phyloP scores from a whole-genome alignment of 2,329 filamentous ascomycete species.

The Diplodia seriata region DNA sequence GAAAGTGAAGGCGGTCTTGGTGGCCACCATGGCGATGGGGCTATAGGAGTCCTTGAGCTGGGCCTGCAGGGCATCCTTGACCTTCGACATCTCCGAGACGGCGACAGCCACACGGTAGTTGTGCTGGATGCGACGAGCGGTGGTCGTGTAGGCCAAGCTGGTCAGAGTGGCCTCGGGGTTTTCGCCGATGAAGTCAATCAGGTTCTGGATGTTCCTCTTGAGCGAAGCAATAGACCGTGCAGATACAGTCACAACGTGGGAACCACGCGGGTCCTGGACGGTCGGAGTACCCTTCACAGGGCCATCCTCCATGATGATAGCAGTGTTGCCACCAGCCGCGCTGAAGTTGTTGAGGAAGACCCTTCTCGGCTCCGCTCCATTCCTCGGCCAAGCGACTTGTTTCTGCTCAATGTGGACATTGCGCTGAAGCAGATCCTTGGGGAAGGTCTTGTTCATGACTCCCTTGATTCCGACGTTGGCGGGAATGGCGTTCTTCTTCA shows the following conservation, averaged over 20 bases:
- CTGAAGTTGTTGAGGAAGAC: constrained; percentile 63
- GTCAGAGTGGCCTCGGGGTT: constrained; percentile 54
- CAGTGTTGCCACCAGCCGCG: constrained; percentile 61
- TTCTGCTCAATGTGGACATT: constrained; percentile 60
- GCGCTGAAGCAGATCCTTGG: constrained; percentile 59
- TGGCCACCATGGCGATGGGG: constrained; percentile 60
- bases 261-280: constrained; percentile 54
- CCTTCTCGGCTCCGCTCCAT: constrained; percentile 57
- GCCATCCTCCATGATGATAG: constrained; percentile 59
- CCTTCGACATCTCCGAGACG: constrained; percentile 56
- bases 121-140: constrained; percentile 60
- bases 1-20: constrained; percentile 60
- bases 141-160: constrained; percentile 60
- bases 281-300: constrained; percentile 52
- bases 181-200: constrained; percentile 55
- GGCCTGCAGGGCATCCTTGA: constrained; percentile 53
- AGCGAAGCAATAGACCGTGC: constrained; percentile 59
- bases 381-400: constrained; percentile 55
- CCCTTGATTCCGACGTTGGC: constrained; percentile 64
- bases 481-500: constrained; percentile 61
- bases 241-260: constrained; percentile 58
- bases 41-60: constrained; percentile 59
- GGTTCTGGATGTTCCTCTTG: constrained; percentile 58
- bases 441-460: constrained; percentile 63
- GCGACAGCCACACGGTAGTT: constrained; percentile 60